Evolutionary conservation across 2,329 filamentous ascomycete genomes (phyloP).

Genomic region (Ophiocordyceps unilateralis): DNA sequence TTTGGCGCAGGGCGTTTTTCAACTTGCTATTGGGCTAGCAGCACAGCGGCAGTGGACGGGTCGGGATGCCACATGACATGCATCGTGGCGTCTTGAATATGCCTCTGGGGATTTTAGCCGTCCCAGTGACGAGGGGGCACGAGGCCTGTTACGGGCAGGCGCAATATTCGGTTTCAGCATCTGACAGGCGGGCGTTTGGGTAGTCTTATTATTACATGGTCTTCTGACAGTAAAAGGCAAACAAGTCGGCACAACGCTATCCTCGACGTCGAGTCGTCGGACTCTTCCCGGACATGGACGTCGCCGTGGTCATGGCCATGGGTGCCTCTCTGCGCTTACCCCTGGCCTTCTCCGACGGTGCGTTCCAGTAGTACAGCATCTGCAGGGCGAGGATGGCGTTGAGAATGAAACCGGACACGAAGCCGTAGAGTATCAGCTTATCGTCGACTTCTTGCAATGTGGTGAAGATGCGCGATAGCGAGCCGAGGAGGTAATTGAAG

Average conservation of each 20-base stretch:
- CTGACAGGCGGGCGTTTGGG: no score
- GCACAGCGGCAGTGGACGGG: not conserved
- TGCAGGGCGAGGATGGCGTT: conserved; percentile 76
- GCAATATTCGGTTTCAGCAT: no score
- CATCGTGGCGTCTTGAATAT: not conserved
- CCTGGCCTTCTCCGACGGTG: conserved; percentile 29
- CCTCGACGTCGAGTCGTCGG: conserved; percentile 27
- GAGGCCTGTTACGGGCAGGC: no score
- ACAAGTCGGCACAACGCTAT: conserved; percentile 8
- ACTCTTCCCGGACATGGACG: conserved; percentile 22
- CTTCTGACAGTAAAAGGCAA: not conserved
- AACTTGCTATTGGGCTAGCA: not conserved
- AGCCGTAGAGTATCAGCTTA: conserved; percentile 88
- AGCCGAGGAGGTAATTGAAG: conserved; percentile 93
- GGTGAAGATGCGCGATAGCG: conserved; percentile 88
- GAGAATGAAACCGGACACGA: conserved; percentile 77
- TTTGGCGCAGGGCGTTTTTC: not conserved
- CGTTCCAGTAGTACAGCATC: conserved; percentile 96
- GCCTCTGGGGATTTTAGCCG: no score
- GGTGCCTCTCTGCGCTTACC: conserved; percentile 21
- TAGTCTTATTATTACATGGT: not conserved
- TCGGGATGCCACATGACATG: not conserved
- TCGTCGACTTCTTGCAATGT: conserved; percentile 96
- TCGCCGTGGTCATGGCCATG: conserved; percentile 11
- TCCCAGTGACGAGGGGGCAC: no score